Conservation (phyloP, 2,329 filamentous ascomycete genomes). For the Triangularia verruculosa region DNA sequence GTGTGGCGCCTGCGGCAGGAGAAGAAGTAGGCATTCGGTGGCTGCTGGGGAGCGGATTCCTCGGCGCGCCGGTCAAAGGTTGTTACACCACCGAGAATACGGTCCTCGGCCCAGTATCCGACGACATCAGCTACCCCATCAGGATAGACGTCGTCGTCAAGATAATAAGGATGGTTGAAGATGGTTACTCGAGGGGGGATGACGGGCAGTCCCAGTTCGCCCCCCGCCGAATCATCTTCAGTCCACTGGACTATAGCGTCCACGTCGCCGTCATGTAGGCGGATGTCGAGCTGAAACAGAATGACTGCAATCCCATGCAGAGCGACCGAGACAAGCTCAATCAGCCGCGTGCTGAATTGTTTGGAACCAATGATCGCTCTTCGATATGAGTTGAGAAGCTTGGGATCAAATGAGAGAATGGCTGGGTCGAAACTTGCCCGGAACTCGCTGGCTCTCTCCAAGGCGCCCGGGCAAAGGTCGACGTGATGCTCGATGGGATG, state of each 20-base stretch:
- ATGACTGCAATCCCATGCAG: constrained; percentile 25
- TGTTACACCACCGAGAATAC: constrained; percentile 28
- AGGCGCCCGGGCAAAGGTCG: constrained; percentile 16
- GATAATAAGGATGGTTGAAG: constrained; percentile 21
- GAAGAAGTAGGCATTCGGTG: constrained; percentile 27
- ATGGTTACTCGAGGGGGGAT: constrained; percentile 17
- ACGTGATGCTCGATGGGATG: constrained; percentile 17
- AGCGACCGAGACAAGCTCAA: constrained; percentile 24
- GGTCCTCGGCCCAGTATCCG: constrained; percentile 29
- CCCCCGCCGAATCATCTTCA: background rate
- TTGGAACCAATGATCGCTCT: constrained; percentile 12
- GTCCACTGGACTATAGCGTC: constrained; percentile 7
- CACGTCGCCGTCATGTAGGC: constrained; percentile 15
- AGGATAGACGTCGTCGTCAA: constrained; percentile 25
- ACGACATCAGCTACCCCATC: constrained; percentile 25
- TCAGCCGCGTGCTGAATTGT: constrained; percentile 21
- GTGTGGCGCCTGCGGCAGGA: constrained; percentile 19
- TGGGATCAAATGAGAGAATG: constrained; percentile 11
- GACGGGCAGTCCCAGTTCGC: background rate
- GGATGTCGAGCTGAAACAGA: constrained; percentile 15
- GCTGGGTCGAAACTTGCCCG: background rate
- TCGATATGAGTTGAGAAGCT: constrained; percentile 18
- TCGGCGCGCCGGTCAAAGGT: constrained; percentile 25
- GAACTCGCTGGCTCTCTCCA: constrained; percentile 17
- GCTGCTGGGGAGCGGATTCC: background rate